Evolutionary conservation across 2,329 filamentous ascomycete genomes (phyloP).

Genomic region (Talaromyces pinophilus): DNA sequence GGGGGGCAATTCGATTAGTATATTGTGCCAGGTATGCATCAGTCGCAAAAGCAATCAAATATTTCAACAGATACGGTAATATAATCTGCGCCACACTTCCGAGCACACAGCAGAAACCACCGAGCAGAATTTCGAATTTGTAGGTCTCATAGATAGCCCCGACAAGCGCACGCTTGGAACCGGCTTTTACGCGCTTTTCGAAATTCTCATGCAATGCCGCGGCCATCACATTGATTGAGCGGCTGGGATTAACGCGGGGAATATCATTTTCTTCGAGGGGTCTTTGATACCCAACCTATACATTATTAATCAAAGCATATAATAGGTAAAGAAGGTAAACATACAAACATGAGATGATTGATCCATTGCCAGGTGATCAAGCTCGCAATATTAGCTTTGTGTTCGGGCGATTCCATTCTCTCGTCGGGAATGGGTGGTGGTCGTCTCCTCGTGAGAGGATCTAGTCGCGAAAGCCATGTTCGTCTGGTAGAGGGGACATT

Average conservation of each 20-base stretch:
- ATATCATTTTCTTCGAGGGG: constrained; percentile 78
- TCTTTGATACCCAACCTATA: constrained; percentile 74
- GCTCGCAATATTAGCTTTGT: constrained; percentile 71
- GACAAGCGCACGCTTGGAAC: constrained; percentile 70
- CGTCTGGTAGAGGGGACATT: background rate
- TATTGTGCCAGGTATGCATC: constrained; percentile 69
- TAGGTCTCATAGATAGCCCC: constrained; percentile 82
- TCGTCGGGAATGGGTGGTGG: constrained; percentile 56
- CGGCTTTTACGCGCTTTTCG: constrained; percentile 62
- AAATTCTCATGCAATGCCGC: constrained; percentile 66
- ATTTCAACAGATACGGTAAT: constrained; percentile 77
- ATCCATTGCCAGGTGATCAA: constrained; percentile 82
- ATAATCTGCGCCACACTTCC: constrained; percentile 72
- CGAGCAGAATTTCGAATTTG: constrained; percentile 76
- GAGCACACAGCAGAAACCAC: constrained; percentile 70
- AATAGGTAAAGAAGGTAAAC: constrained; percentile 29
- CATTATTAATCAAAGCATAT: background rate
- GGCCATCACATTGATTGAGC: constrained; percentile 68
- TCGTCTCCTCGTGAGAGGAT: constrained; percentile 23
- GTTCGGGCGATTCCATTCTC: constrained; percentile 62
- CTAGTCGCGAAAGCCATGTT: constrained; percentile 22
- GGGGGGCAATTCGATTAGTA: constrained; percentile 55
- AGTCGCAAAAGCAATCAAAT: constrained; percentile 79
- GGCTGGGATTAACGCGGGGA: constrained; percentile 76
- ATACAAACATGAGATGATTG: constrained; percentile 73